Conservation (phyloP, 768 basidiomycete genomes). For the Russula dissimulans region DNA sequence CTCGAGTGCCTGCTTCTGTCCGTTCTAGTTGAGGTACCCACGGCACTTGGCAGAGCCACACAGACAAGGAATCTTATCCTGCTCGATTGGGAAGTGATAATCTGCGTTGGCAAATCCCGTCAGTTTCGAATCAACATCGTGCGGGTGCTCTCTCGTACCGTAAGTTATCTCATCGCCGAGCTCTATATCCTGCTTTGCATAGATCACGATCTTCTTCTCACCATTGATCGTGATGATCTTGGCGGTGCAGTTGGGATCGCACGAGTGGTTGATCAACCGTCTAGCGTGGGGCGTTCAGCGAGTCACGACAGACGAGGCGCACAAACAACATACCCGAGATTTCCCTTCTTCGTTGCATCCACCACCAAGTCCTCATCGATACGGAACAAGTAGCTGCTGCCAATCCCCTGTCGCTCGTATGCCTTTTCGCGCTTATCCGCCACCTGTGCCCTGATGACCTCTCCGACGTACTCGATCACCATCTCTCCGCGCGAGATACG, state of each 20-base stretch:
- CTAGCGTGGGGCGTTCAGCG: slow-evolving; percentile 31
- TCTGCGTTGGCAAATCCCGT: slow-evolving; percentile 37
- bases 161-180: slow-evolving; percentile 98
- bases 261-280: slow-evolving; percentile 97
- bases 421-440: slow-evolving; percentile 96
- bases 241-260: slow-evolving; percentile 88
- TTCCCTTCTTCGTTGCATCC: slow-evolving; percentile 98
- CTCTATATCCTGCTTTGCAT: slow-evolving; percentile 93
- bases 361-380: slow-evolving; percentile 98
- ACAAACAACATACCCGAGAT: slow-evolving; percentile 71
- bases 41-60: slow-evolving; percentile 88
- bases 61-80: slow-evolving; percentile 92
- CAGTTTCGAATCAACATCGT: background rate
- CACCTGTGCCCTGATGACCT: slow-evolving; percentile 89
- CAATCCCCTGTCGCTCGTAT: slow-evolving; percentile 95
- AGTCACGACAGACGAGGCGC: background rate
- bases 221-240: slow-evolving; percentile 88
- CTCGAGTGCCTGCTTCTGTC: slow-evolving; percentile 1
- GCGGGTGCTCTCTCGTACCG: slow-evolving; percentile 44
- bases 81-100: slow-evolving; percentile 99
- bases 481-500: slow-evolving; percentile 89
- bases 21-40: slow-evolving; percentile 85
- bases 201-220: slow-evolving; percentile 98
- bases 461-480: slow-evolving; percentile 99
- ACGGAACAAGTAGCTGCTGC: slow-evolving; percentile 94